Base-by-base conservation (phyloP, 78 protist genomes). In the Dictyostelium capitatum region DNA sequence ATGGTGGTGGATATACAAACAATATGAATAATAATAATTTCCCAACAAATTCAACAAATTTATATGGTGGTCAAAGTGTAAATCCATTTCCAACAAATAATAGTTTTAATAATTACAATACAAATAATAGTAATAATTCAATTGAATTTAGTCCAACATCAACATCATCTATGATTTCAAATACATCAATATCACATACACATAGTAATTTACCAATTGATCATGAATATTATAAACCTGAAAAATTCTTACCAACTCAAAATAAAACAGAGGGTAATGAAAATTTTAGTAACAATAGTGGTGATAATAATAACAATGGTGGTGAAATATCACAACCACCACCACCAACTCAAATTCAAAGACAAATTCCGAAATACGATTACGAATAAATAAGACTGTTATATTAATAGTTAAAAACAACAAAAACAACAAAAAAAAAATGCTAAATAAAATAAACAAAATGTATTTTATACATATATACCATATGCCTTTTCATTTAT, bases 161-260 rank as follows among this genome's bases (percentile, higher is more conserved):
- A 37, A 37, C 43, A 3, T 37, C 43, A 37, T 37, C 43, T 37
- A 37, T 37, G 43, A 37, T 37, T 37, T 37, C 43, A 37, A 37
- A 37, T 37, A 25, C 70, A 23, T 59, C 69, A 59, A 59, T 59
- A 23, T 59, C 69, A 4, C 7, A 59, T 23, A 59, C 69, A 3
- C 10, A 25, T 7, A 59, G 69, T 9, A 23, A 59, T 59, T 59
- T 59, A 23, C 69, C 69, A 62, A 17, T 62, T 62, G 70, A 62
- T 25, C 70, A 62, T 9, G 70, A 62, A 12, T 57, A 57, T 57
- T 57, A 57, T 62, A 62, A 62, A 62, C 70, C 70, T 62, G 70
- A 62, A 62, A 62, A 23, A 62, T 11, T 62, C 67, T 3, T n/a
- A 11, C 41, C 70, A 10, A 62, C 14, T 62, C 15, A 32, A 62